Percentiles rank a stretch among this genome's conserved stretches.
These are phyloP conservation scores for Pseudoneurospora amorphoporcata DNA, from an alignment of 495 filamentous ascomycete genomes.

Conservation along the genomic window DNA sequence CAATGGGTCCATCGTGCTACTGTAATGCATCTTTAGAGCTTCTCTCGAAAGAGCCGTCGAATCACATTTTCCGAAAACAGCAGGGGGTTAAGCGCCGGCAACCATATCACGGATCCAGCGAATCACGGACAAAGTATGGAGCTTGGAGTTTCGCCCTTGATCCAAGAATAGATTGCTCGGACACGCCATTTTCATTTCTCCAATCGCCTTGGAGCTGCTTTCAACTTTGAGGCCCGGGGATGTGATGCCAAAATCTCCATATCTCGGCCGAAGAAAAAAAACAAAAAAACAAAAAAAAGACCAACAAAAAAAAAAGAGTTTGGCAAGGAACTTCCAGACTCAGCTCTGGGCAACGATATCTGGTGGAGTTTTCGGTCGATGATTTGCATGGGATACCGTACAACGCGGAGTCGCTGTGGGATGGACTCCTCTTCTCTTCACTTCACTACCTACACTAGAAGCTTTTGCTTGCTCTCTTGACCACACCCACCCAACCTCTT, in stretches of 20 bases:
- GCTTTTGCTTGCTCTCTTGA: background rate
- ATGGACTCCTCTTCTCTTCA: background rate
- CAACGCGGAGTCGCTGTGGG: background rate
- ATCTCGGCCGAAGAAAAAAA: background rate
- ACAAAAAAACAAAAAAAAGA: no score
- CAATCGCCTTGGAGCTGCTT: background rate
- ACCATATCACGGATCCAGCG: slow-evolving; percentile 17
- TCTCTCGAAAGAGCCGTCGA: slow-evolving; percentile 12
- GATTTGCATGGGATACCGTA: background rate
- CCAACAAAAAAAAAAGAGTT: background rate
- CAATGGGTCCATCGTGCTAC: background rate
- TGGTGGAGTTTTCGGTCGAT: background rate
- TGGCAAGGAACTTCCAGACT: background rate
- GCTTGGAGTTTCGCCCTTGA: slow-evolving; percentile 10
- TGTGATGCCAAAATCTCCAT: background rate
- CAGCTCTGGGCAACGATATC: background rate
- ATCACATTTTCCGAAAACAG: slow-evolving; percentile 15
- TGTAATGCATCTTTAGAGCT: slow-evolving; percentile 8
- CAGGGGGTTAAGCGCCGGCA: slow-evolving; percentile 28
- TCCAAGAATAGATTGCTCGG: slow-evolving; percentile 29
- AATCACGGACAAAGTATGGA: slow-evolving; percentile 8
- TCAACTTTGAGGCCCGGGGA: background rate
- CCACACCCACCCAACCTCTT: background rate
- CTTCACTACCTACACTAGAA: no score
- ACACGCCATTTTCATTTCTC: slow-evolving; percentile 6